Conservation (phyloP, 139 green algal species). For the Parachlorella kessleri region DNA sequence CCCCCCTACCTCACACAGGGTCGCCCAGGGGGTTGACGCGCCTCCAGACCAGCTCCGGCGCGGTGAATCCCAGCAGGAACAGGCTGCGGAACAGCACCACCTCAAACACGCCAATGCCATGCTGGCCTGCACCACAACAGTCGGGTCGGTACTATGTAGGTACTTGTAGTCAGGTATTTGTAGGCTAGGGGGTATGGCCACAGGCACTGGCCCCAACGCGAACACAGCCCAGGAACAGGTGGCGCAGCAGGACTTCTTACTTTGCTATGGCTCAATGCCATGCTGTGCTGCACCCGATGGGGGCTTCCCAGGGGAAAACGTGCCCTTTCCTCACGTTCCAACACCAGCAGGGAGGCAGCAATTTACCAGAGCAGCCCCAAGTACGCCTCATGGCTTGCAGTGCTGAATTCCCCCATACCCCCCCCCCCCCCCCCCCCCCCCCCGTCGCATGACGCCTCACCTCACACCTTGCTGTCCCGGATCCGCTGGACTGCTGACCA, state of each 20-base stretch:
- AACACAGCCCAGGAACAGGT: no score
- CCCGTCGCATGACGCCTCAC: background rate
- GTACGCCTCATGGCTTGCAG: no score
- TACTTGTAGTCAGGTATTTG: no score
- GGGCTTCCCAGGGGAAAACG: no score
- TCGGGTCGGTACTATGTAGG: no score
- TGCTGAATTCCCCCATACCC: background rate
- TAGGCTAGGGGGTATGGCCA: no score
- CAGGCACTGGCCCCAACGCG: no score
- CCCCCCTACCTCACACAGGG: conserved; percentile 3
- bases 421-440: background rate
- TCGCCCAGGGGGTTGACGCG: conserved; percentile 28
- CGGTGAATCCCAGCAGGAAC: conserved; percentile 32
- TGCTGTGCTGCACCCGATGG: no score
- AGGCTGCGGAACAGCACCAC: conserved; percentile 31
- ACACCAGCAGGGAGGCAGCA: no score
- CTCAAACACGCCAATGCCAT: conserved; percentile 29
- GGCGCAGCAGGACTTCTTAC: background rate
- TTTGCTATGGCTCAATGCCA: no score
- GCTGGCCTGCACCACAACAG: conserved; percentile 5
- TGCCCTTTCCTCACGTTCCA: no score
- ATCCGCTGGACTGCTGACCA: background rate
- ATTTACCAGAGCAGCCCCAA: no score
- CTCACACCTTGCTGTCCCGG: background rate
- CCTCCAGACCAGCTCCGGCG: conserved; percentile 15